A percentile compares a stretch with the other conserved stretches of the same genome.
These are phyloP conservation scores for Tricholoma sp. DNA, from an alignment of 768 basidiomycete genomes.

Conservation along the genomic window DNA sequence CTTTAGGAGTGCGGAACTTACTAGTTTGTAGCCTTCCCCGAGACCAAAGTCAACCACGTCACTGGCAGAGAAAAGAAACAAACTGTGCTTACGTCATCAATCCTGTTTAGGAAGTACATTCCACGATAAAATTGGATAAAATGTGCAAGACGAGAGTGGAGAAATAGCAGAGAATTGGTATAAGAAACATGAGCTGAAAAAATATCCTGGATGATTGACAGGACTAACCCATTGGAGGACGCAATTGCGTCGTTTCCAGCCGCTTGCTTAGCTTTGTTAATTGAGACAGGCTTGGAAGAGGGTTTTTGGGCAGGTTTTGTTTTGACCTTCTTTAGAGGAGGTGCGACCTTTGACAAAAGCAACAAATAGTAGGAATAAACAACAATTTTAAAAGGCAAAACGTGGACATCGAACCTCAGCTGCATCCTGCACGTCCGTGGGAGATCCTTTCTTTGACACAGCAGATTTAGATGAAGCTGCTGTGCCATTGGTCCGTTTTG, in stretches of 20 bases:
- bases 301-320: conserved; percentile 12
- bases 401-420: conserved; percentile 10
- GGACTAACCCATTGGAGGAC: conserved; percentile 12
- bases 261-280: conserved; percentile 3
- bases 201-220: background rate
- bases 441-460: conserved; percentile 18
- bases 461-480: conserved; percentile 22
- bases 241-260: conserved; percentile 1
- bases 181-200: no score
- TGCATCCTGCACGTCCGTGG: conserved; percentile 19
- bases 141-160: background rate
- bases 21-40: conserved; percentile 14
- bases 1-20: conserved; percentile 14
- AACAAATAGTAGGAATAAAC: background rate
- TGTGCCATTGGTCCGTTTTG: conserved; percentile 27
- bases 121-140: background rate
- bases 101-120: conserved; percentile 10
- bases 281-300: conserved; percentile 15
- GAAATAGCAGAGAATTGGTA: background rate
- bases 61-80: conserved; percentile 1
- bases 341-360: conserved; percentile 13
- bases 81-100: conserved; percentile 23
- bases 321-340: conserved; percentile 39
- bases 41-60: conserved; percentile 18
- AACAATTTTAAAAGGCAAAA: conserved; percentile 1